Evolutionary conservation across 2,329 filamentous ascomycete species (phyloP).

Genomic region (Alternaria sp.): DNA sequence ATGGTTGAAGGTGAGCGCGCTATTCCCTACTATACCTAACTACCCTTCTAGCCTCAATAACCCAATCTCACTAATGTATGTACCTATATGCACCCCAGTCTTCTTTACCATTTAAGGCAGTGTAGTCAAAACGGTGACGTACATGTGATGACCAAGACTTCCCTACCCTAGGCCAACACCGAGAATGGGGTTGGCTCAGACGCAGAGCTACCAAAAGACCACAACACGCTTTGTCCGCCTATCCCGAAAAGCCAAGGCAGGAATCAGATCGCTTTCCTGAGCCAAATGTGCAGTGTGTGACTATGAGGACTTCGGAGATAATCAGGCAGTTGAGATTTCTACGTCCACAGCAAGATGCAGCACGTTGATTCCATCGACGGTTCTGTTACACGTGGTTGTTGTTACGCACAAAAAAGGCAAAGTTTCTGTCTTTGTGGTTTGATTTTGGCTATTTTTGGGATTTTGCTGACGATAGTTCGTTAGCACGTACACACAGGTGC

Average conservation of each 20-base stretch:
- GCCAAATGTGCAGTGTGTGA: not conserved
- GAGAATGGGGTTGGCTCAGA: too few species aligned
- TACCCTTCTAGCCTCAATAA: not conserved
- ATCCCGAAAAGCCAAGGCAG: too few species aligned
- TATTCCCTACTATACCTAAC: constrained; percentile 2
- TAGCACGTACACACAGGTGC: not conserved
- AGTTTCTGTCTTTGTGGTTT: not conserved
- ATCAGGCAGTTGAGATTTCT: not conserved
- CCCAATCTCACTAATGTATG: not conserved
- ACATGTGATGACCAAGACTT: not conserved
- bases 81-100: not conserved
- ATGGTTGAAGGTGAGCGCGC: not conserved
- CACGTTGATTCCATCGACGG: not conserved
- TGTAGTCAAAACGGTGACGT: not conserved
- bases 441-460: not conserved
- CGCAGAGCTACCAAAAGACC: too few species aligned
- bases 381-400: not conserved
- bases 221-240: too few species aligned
- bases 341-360: not conserved
- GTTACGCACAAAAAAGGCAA: not conserved
- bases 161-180: too few species aligned
- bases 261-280: too few species aligned
- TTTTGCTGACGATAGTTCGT: not conserved
- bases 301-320: not conserved
- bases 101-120: not conserved